A percentile compares a stretch with the other conserved stretches of the same genome.
Evolutionary conservation across 2,329 filamentous ascomycete species (phyloP).

Genomic region (Ceratocystis cubensis): DNA sequence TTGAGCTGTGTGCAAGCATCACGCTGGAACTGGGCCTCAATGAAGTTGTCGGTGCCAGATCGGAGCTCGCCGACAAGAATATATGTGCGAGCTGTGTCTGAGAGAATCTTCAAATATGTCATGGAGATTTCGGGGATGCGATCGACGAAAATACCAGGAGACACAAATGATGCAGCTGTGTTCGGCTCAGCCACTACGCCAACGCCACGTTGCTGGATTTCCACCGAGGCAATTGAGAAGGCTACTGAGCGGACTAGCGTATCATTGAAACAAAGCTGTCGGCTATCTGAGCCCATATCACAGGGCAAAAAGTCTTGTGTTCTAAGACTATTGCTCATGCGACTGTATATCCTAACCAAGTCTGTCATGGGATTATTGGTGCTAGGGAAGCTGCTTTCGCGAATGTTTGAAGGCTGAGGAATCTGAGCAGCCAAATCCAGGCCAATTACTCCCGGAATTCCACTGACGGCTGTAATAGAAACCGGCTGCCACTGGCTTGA

Average conservation of each 20-base stretch:
- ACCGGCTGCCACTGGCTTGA: neutral
- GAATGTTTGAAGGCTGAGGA: neutral
- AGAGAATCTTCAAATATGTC: slow-evolving; percentile 75
- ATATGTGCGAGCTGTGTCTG: slow-evolving; percentile 80
- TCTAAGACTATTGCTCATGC: slow-evolving; percentile 45
- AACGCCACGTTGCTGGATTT: slow-evolving; percentile 82
- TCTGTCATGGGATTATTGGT: slow-evolving; percentile 35
- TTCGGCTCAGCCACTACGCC: slow-evolving; percentile 34
- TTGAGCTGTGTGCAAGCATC: slow-evolving; percentile 17
- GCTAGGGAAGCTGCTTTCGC: neutral
- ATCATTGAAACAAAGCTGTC: slow-evolving; percentile 43
- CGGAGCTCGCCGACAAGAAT: slow-evolving; percentile 61
- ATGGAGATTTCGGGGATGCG: slow-evolving; percentile 65
- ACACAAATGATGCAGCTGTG: slow-evolving; percentile 60
- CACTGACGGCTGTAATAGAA: neutral
- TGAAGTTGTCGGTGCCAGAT: slow-evolving; percentile 25
- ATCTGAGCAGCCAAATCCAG: neutral
- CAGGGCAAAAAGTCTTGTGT: slow-evolving; percentile 39
- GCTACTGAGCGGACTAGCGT: slow-evolving; percentile 57
- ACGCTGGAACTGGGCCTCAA: slow-evolving; percentile 23
- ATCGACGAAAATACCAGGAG: slow-evolving; percentile 36
- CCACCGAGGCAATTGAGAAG: slow-evolving; percentile 73
- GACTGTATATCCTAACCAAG: slow-evolving; percentile 47
- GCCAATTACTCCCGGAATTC: neutral
- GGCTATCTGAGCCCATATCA: slow-evolving; percentile 22